A percentile compares a stretch with the other conserved stretches of the same genome.
Evolutionary conservation across 2,329 filamentous ascomycete genomes (phyloP).

Genomic region (Capronia epimyces): DNA sequence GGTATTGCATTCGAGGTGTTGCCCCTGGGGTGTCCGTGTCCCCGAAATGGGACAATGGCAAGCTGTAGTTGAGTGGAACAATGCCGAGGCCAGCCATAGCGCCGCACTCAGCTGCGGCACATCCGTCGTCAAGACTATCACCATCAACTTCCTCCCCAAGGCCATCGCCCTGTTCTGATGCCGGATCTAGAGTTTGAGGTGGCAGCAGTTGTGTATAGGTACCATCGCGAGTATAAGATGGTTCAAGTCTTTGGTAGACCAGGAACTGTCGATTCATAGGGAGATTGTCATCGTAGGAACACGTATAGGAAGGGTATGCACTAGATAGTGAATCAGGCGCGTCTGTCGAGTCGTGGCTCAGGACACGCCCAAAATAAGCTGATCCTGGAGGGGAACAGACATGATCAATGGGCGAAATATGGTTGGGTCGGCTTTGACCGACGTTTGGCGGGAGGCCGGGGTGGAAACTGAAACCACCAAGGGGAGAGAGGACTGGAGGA

Average conservation of each 20-base stretch:
- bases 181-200: constrained; percentile 2
- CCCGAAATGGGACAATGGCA: constrained; percentile 20
- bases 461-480: constrained; percentile 1
- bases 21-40: constrained; percentile 45
- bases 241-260: constrained; percentile 2
- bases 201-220: neutral
- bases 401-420: constrained; percentile 12
- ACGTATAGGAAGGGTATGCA: constrained; percentile 7
- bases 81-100: constrained; percentile 6
- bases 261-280: constrained; percentile 5
- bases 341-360: constrained; percentile 11
- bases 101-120: constrained; percentile 17
- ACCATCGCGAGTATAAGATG: neutral
- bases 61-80: constrained; percentile 12
- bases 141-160: constrained; percentile 13
- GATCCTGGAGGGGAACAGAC: constrained; percentile 13
- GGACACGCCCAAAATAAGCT: constrained; percentile 14
- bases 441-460: neutral
- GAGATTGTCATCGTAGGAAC: constrained; percentile 7
- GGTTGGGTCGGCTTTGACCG: constrained; percentile 2
- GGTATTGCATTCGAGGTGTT: constrained; percentile 74
- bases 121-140: constrained; percentile 13
- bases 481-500: neutral
- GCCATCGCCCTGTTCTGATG: neutral
- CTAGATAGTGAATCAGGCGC: constrained; percentile 1